Percentiles rank a stretch among this genome's conserved stretches.
Evolutionary conservation across 179 eudicot genomes (phyloP).

Genomic region (Corrigiola litoralis): DNA sequence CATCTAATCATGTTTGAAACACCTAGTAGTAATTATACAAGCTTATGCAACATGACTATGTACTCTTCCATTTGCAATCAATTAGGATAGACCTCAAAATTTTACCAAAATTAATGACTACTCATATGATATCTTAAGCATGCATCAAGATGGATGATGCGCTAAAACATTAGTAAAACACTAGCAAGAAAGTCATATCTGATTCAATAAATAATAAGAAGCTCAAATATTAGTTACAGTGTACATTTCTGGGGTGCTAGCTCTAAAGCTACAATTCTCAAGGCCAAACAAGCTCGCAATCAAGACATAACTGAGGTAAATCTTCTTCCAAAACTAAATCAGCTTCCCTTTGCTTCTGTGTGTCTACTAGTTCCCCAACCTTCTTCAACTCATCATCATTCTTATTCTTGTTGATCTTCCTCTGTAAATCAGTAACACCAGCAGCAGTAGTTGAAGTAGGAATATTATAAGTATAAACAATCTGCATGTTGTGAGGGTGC

Average conservation of each 20-base stretch:
- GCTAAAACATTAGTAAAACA: too few species aligned
- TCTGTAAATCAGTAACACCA: not conserved
- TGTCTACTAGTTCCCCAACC: not conserved
- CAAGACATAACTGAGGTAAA: conserved; percentile 15
- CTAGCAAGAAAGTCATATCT: too few species aligned
- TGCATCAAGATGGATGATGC: too few species aligned
- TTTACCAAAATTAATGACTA: too few species aligned
- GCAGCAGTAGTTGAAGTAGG: not conserved
- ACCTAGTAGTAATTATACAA: too few species aligned
- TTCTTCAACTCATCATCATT: not conserved
- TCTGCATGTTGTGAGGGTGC: conserved; percentile 23
- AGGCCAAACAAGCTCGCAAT: conserved; percentile 40
- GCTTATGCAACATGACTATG: too few species aligned
- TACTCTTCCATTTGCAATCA: too few species aligned
- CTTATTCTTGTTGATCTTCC: not conserved
- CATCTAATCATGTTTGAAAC: too few species aligned
- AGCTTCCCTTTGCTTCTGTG: conserved; percentile 4
- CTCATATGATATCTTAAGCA: too few species aligned
- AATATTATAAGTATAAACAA: conserved; percentile 3
- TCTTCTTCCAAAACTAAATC: conserved; percentile 21
- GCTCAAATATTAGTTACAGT: not conserved
- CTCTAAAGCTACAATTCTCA: not conserved
- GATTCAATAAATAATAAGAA: too few species aligned
- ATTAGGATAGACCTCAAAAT: too few species aligned
- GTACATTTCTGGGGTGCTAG: too few species aligned